A percentile compares a stretch with the other conserved stretches of the same genome.
phyloP scores from a whole-genome alignment of 1,284 basidiomycete species.

The Erythrobasidium hasegawianum region DNA sequence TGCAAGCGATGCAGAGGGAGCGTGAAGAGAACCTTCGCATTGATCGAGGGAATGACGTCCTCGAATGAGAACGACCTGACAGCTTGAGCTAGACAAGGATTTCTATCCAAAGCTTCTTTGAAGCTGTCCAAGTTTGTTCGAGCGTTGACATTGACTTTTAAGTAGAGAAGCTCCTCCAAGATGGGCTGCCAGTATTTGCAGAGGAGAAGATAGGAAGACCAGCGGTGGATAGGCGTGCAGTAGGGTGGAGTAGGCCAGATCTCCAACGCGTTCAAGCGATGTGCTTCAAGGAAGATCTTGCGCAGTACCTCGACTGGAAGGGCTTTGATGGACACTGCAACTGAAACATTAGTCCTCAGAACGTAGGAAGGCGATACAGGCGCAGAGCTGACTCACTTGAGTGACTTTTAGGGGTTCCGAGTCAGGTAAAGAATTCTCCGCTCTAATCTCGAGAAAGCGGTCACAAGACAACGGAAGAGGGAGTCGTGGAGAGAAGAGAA shows the following conservation, averaged over 20 bases:
- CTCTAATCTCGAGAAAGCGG: background rate
- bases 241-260: background rate
- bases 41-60: background rate
- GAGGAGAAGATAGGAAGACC: background rate
- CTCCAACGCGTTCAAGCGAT: constrained; percentile 2
- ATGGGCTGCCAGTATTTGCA: constrained; percentile 20
- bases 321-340: constrained; percentile 7
- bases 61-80: constrained; percentile 4
- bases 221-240: background rate
- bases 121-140: constrained; percentile 9
- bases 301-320: constrained; percentile 11
- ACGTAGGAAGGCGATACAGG: background rate
- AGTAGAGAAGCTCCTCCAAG: constrained; percentile 11
- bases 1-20: background rate
- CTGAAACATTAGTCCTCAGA: background rate
- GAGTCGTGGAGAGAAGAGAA: background rate
- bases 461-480: no score
- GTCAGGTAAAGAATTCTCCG: background rate
- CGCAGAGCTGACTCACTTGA: background rate
- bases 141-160: constrained; percentile 1
- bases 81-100: background rate
- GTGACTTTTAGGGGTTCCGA: background rate
- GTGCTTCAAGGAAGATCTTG: constrained; percentile 8
- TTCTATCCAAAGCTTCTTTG: background rate
- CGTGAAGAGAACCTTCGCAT: background rate